These are phyloP conservation scores for Vitis vinifera DNA, from an alignment of 164 flowering plant genomes.

Conservation along the genomic window DNA sequence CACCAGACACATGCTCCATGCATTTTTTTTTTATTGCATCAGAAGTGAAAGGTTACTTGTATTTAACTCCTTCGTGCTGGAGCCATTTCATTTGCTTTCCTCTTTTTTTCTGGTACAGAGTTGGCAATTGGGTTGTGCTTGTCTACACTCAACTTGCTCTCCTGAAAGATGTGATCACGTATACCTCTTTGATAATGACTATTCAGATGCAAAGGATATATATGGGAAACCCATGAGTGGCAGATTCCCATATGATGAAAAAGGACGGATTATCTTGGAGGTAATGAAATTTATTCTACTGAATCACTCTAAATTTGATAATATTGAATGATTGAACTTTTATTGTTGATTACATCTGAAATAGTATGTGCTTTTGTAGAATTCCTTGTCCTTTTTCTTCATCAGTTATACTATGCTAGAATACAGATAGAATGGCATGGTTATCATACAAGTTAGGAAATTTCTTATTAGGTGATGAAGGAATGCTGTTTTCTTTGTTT, in stretches of 20 bases:
- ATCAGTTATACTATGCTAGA: background rate
- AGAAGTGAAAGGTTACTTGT: too few relatives aligned
- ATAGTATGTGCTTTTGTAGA: background rate
- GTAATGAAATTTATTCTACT: slow-evolving; percentile 30
- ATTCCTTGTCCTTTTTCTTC: background rate
- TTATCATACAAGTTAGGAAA: background rate
- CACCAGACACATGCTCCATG: too few relatives aligned
- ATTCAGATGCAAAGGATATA: slow-evolving; percentile 84
- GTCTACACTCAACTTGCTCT: slow-evolving; percentile 55
- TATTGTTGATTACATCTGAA: background rate
- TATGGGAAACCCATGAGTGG: slow-evolving; percentile 75
- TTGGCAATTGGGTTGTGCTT: slow-evolving; percentile 80
- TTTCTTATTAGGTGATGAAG: background rate
- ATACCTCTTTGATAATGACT: slow-evolving; percentile 86
- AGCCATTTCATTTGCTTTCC: background rate
- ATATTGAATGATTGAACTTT: background rate
- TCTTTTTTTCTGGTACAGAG: slow-evolving; percentile 45
- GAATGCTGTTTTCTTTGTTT: background rate
- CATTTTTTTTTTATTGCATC: too few relatives aligned
- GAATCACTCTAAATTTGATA: background rate
- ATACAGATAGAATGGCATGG: background rate
- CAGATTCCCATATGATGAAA: slow-evolving; percentile 87
- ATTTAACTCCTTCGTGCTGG: background rate
- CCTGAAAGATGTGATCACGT: slow-evolving; percentile 88
- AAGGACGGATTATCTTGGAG: slow-evolving; percentile 80